Base-by-base conservation (phyloP, 495 filamentous ascomycete genomes). In the Penicillium lividum region DNA sequence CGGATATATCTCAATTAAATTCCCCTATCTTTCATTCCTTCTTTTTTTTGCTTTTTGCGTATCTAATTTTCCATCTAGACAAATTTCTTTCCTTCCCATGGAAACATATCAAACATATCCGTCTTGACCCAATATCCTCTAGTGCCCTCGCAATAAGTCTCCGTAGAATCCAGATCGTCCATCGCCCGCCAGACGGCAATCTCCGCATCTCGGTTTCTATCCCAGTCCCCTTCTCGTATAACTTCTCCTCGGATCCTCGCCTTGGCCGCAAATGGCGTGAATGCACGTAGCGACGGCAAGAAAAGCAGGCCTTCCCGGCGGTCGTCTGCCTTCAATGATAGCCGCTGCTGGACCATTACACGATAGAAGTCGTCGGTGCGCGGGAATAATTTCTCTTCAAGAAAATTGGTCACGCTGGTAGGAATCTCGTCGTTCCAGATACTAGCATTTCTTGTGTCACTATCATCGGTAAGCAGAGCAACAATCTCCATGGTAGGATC, bases 191-290 rank as follows among this genome's bases (percentile, higher is more conserved):
- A 44, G 40, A 44, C 40, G 18, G 40, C 40, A 44, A 44, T 18
- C 40, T 44, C 40, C 13, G 40, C 40, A 16, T 44, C 40, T 16
- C 40, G 40, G 10, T 44, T 44, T 7, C 40, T 0, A 44, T 44
- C 40, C 40, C 40, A 44, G 40, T 44, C 40, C 40, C 40, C 40
- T 44, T 44, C 40, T n/a, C 40, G 40, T 44, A 44, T 16, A 44
- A 44, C 15, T 4, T 44, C 40, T 16, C 40, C 40, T 44, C 15
- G 40, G 8, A 44, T n/a, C 18, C 18, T 44, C 13, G 40, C 40
- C 40, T 44, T n/a, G 4, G 0, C 40, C 13, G 18, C 11, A 44
- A 44, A 44, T 16, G 40, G 40, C 40, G 13, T 16, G 18, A 44
- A 44, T 16, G 15, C 40, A 44, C 40, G 40, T 7, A 44, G 4